phyloP scores from a whole-genome alignment of 2,329 filamentous ascomycete genomes.

The Pestalotiopsis fici region DNA sequence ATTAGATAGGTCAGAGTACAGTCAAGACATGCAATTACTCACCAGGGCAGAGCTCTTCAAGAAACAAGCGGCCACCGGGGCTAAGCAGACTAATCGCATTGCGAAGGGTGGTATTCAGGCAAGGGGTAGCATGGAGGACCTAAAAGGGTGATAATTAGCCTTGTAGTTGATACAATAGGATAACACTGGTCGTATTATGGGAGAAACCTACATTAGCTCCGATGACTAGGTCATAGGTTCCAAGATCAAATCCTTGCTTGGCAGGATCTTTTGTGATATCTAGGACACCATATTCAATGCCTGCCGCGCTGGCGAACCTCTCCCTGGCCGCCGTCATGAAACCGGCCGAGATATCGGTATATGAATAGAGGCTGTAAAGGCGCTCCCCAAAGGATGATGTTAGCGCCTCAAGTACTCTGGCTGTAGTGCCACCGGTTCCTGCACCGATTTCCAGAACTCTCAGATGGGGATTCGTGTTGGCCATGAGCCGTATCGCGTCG shows the following conservation, averaged over 20 bases:
- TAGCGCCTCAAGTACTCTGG: too few relatives aligned
- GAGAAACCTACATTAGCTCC: not conserved
- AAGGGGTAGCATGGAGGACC: too few relatives aligned
- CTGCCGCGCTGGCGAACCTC: constrained; percentile 11
- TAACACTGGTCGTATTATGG: too few relatives aligned
- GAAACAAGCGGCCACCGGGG: too few relatives aligned
- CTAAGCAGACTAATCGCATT: too few relatives aligned
- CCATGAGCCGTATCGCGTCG: not conserved
- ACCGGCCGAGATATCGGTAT: constrained; percentile 17
- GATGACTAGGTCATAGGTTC: not conserved
- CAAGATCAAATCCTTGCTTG: not conserved
- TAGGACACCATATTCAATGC: not conserved
- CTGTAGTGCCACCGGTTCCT: not conserved
- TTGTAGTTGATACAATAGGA: too few relatives aligned
- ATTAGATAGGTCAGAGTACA: too few relatives aligned
- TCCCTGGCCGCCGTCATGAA: constrained; percentile 16
- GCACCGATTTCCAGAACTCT: constrained; percentile 1
- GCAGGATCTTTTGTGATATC: not conserved
- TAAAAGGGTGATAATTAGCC: not conserved
- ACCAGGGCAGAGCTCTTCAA: too few relatives aligned
- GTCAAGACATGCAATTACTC: too few relatives aligned
- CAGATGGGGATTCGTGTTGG: not conserved
- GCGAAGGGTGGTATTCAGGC: too few relatives aligned
- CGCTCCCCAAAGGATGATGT: not conserved
- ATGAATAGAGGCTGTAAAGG: not conserved